Evolutionary conservation across 2,329 filamentous ascomycete species (phyloP), one percentile per base, ranked within the genome.

Genomic region (Didymella glomerata): DNA sequence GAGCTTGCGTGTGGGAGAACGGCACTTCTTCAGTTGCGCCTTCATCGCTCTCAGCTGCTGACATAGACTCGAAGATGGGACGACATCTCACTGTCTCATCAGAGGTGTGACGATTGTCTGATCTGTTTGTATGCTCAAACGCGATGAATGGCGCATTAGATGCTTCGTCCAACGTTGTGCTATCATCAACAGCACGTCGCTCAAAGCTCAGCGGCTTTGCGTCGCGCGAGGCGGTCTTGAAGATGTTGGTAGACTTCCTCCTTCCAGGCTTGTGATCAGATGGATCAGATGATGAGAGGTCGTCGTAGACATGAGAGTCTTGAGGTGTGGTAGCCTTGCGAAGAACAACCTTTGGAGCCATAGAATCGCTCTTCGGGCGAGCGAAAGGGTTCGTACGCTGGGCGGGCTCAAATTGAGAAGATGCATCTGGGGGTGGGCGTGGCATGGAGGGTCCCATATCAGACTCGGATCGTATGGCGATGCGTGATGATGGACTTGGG

Each of bases 41-140:
- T 62, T 67, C 58, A 57, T 55, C 51, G 25, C 36, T 63, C 47
- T 73, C 63, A 69, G 66, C 61, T 68, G 48, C 61, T 56, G 60
- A 52, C 13, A 60, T 48, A 13, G 63, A 60, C 18, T 54, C 62
- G 40, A 38, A 48, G 27, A 53, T 61, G 50, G 53, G 61, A 13
- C 48, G 60, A 46, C 52, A 49, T 41, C 64, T 69, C 63, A 72
- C 63, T 58, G 48, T 54, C 28, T 64, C 38, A 47, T 64, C 54
- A 44, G 63, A 56, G 13, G 22, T 13, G n/a, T n/a, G 38, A 36
- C 4, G 22, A 44, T 60, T 42, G 24, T 51, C 28, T 25, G 45
- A 5, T 28, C 22, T 40, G 18, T 52, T 49, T 20, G 61, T 24
- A 7, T 54, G 44, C 46, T 57, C 46, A 32, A 61, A 48, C 42